phyloP scores from a whole-genome alignment of 768 basidiomycete species.

The Boletus pseudo-olivaceus region DNA sequence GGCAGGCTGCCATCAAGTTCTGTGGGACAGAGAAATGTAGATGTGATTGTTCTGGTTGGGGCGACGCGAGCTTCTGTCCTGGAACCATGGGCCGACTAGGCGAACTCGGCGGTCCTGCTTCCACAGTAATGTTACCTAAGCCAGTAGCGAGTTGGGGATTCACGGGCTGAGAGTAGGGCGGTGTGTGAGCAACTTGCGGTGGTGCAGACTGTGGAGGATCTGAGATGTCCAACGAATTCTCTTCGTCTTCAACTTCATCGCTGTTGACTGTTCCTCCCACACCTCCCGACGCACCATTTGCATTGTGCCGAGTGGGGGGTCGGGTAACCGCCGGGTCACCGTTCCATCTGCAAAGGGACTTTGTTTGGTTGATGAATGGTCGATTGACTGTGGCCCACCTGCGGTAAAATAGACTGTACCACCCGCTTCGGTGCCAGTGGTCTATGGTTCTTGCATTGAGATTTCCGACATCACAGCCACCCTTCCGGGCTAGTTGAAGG shows the following conservation, averaged over 20 bases:
- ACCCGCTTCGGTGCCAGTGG: slow-evolving; percentile 74
- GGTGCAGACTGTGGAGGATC: slow-evolving; percentile 30
- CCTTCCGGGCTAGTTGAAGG: slow-evolving; percentile 60
- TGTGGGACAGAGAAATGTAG: slow-evolving; percentile 54
- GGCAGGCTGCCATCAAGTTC: slow-evolving; percentile 50
- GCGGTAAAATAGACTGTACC: slow-evolving; percentile 71
- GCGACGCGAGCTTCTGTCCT: slow-evolving; percentile 10
- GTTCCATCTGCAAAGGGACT: slow-evolving; percentile 48
- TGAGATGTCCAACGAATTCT: slow-evolving; percentile 42
- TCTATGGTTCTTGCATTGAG: slow-evolving; percentile 71
- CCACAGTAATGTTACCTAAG: slow-evolving; percentile 17
- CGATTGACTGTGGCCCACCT: slow-evolving; percentile 40
- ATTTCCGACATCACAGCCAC: slow-evolving; percentile 68
- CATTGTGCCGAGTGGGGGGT: slow-evolving; percentile 38
- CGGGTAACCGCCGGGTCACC: slow-evolving; percentile 61
- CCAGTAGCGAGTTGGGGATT: slow-evolving; percentile 10
- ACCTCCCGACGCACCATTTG: slow-evolving; percentile 25
- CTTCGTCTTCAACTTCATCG: slow-evolving; percentile 53
- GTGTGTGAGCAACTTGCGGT: slow-evolving; percentile 23
- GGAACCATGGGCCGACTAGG: slow-evolving; percentile 12
- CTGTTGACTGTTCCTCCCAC: slow-evolving; percentile 35
- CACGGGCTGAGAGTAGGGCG: slow-evolving; percentile 20
- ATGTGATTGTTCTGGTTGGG: slow-evolving; percentile 38
- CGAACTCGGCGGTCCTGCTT: slow-evolving; percentile 19
- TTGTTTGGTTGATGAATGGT: background rate